Percentiles rank a stretch among this genome's conserved stretches.
Conservation (phyloP, 169 alveolate species). For the Theileria annulata region DNA sequence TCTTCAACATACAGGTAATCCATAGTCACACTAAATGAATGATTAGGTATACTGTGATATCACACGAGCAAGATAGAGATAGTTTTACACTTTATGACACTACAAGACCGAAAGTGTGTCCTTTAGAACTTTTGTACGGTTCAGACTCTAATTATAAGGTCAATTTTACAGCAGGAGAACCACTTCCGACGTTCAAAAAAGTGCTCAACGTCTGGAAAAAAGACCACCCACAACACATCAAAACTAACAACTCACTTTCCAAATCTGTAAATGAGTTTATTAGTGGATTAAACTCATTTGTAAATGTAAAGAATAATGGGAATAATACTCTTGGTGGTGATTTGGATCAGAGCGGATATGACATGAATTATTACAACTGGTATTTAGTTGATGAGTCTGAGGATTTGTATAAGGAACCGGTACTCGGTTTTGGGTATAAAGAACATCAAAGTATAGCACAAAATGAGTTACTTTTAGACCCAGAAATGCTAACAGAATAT, state of each 20-base stretch:
- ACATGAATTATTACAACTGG: neutral
- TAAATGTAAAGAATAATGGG: neutral
- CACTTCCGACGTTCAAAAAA: slow-evolving; percentile 36
- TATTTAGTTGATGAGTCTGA: neutral
- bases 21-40: neutral
- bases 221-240: slow-evolving; percentile 12
- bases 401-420: slow-evolving; percentile 1
- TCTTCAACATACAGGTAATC: slow-evolving; percentile 13
- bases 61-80: slow-evolving; percentile 13
- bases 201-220: slow-evolving; percentile 37
- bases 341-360: neutral
- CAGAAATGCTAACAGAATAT: slow-evolving; percentile 41
- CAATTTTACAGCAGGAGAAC: slow-evolving; percentile 25
- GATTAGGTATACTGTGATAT: neutral
- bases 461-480: slow-evolving; percentile 12
- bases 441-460: slow-evolving; percentile 14
- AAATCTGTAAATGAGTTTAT: neutral
- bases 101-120: slow-evolving; percentile 11
- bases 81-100: slow-evolving; percentile 7
- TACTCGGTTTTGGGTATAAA: slow-evolving; percentile 44
- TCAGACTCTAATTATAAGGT: slow-evolving; percentile 2
- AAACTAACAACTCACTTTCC: neutral
- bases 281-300: neutral
- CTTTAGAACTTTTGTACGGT: slow-evolving; percentile 9
- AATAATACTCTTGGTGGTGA: neutral